These are phyloP conservation scores for Selaginella tamariscina DNA, from an alignment of 75 land plant species.

Conservation along the genomic window DNA sequence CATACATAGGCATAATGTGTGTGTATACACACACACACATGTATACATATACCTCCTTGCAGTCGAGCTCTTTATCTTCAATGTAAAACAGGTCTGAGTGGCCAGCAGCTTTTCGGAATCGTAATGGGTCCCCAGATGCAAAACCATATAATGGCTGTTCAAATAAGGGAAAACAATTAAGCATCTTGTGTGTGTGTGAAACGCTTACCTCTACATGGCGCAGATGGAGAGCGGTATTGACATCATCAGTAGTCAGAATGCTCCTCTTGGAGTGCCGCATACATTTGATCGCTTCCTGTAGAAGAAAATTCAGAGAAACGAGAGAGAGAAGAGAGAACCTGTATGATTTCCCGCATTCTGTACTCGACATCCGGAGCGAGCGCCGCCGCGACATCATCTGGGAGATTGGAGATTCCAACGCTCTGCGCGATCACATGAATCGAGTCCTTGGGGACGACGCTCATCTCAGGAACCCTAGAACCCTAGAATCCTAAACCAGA, in stretches of 20 bases:
- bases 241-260: conserved; percentile 65
- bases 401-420: conserved; percentile 65
- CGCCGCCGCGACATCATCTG: conserved; percentile 64
- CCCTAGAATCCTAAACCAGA: background rate
- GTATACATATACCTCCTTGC: conserved; percentile 70
- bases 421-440: conserved; percentile 89
- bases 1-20: no score
- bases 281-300: conserved; percentile 88
- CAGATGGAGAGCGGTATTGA: conserved; percentile 69
- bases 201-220: conserved; percentile 69
- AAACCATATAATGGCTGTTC: conserved; percentile 88
- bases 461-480: conserved; percentile 36
- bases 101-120: conserved; percentile 75
- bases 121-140: conserved; percentile 82
- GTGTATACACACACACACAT: no score
- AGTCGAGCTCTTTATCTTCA: conserved; percentile 84
- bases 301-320: background rate
- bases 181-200: background rate
- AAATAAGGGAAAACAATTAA: background rate
- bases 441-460: conserved; percentile 73
- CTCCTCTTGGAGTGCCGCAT: conserved; percentile 90
- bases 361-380: conserved; percentile 96
- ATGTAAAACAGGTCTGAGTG: conserved; percentile 87
- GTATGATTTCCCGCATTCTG: conserved; percentile 91
- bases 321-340: conserved; percentile 32